Evolutionary conservation across 2,329 filamentous ascomycete species (phyloP).

Genomic region (Calonectria pteridis): DNA sequence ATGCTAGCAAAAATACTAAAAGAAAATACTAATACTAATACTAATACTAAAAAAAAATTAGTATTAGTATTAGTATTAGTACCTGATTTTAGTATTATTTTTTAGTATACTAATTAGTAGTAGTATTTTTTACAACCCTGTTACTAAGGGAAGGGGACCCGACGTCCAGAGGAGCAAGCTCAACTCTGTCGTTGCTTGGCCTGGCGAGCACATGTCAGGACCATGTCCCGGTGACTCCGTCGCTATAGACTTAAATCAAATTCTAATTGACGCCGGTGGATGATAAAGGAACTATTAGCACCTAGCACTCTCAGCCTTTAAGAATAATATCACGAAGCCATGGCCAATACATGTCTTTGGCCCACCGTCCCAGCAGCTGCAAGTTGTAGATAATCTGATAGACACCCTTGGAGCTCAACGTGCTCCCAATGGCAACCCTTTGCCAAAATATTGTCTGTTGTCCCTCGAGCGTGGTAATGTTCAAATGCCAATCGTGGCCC

Average conservation of each 20-base stretch:
- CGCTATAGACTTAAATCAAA: neutral
- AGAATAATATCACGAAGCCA: conserved; percentile 14
- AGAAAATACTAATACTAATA: no score
- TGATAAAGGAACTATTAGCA: neutral
- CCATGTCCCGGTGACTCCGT: neutral
- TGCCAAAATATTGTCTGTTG: conserved; percentile 19
- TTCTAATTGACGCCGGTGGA: neutral
- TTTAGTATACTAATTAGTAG: no score
- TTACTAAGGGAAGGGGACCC: neutral
- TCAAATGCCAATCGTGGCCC: conserved; percentile 19
- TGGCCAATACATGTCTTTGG: conserved; percentile 6
- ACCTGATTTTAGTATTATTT: no score
- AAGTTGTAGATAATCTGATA: conserved; percentile 20
- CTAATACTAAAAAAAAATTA: no score
- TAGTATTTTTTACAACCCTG: no score
- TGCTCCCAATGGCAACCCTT: conserved; percentile 6
- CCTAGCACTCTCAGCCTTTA: neutral
- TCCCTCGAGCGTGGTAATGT: conserved; percentile 15
- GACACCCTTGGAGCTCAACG: conserved; percentile 9
- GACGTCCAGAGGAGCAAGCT: neutral
- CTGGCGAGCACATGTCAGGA: neutral
- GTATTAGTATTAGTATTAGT: no score
- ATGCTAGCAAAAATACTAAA: no score
- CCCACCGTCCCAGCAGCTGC: conserved; percentile 13
- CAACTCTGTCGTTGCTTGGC: neutral